Base-by-base conservation (phyloP, 2,329 filamentous ascomycete genomes). In the Colletotrichum spaethianum region DNA sequence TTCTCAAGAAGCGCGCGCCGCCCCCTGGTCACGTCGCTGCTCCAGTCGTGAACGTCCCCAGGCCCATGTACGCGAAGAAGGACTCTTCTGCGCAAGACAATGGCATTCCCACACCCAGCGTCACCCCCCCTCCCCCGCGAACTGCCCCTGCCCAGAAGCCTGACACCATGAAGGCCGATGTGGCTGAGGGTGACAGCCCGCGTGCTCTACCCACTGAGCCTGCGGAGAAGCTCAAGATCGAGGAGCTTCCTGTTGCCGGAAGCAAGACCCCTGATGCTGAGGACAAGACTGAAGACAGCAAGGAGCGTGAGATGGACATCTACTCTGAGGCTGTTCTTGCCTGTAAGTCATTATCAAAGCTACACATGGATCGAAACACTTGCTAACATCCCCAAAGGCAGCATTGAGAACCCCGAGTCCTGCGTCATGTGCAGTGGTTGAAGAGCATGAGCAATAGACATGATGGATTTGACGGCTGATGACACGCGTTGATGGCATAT, bases 361-460 rank as follows among this genome's bases (percentile, higher is more conserved):
- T 26, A 7, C 31, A 8, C 18, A 2, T 46, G 52, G 16, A 63
- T 73, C 60, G 69, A 62, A 36, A 23, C 18, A 67, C 61, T 65
- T 36, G 73, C 79, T 84, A 79, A 87, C 80, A 77, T 20, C 48
- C 59, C 63, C 53, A 78, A 72, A 93, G 91, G 91, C 88, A 98
- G 95, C 85, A 98, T 99, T 82, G 95, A 98, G 81, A 98, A 98
- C 87, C 94, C 93, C 77, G 96, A 99, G 82, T 89, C 93, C 59
- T 99, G 96, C 82, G 82, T 98, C 75, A 98, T 99, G 96, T 99
- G 96, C 91, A 97, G 94, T 84, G 96, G 95, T 86, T 98, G 89
- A 83, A 78, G 26, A 57, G 42, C 8, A 63, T 52, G 63, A 48
- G 67, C 20, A 42, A 38, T 57, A 42, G 48, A 23, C 31, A 67